Base-by-base conservation (phyloP, 1,139 yeast species). In the Yueomyces sp. region DNA sequence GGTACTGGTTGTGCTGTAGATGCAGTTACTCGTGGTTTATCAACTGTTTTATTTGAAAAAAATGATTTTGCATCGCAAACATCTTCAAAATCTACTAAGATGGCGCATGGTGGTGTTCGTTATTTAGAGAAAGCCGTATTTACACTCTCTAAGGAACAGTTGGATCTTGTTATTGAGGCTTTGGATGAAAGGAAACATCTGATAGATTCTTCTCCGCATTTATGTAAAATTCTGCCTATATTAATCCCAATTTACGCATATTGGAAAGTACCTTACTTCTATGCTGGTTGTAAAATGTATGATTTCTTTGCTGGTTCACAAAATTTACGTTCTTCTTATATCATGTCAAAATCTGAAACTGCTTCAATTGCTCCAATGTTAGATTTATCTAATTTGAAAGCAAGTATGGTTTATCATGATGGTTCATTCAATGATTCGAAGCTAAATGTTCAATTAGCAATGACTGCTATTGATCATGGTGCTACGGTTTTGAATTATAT, bases 61-160 rank as follows among this genome's bases (percentile, higher is more conserved):
- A 78, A 77, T 51, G 97, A 89, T 66, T 89, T 82, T 60, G 94
- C 96, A 8, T 70, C 87, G 9, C 96, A 95, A 39, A 89, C 97
- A 12, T 83, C 95, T 3, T 86, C 96, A 32, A 81, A 89, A 57
- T 83, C 95, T n/a, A 89, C 97, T 44, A 89, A 89, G 67, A 84
- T 89, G 79, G 95, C 95, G 39, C 97, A 89, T 61, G 97, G 97
- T 51, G 97, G 97, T 59, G 96, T 89, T 42, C 73, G 97, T 57
- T 89, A 89, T 65, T 74, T 89, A 59, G 97, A 89, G 64, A 89
- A 89, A 68, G 97, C 97, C 36, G 78, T 89, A 55, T 85, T 86
- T 76, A 84, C 80, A 63, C 49, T 89, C 47, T 87, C 94, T 47
- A 86, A 85, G 65, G 93, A 82, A 49, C 97, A 89, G 69, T 74